Evolutionary conservation across 345 rosid genomes (phyloP).

Genomic region (Populus nigra): DNA sequence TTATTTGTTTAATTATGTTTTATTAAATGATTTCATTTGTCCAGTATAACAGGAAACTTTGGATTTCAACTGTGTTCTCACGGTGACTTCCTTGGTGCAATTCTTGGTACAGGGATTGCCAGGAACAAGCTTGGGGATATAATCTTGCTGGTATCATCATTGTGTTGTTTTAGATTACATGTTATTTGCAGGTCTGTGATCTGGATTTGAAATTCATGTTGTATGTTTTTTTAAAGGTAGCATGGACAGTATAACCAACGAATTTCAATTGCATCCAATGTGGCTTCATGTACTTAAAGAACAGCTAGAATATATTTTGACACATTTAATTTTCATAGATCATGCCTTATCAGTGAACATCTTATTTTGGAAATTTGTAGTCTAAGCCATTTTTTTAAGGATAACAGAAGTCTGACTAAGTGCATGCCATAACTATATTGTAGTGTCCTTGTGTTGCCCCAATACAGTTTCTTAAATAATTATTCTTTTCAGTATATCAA

Average conservation of each 20-base stretch:
- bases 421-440: neutral
- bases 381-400: neutral
- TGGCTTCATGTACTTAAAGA: neutral
- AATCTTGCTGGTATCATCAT: slow-evolving; percentile 63
- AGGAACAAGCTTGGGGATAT: slow-evolving; percentile 91
- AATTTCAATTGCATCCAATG: neutral
- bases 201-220: neutral
- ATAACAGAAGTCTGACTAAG: neutral
- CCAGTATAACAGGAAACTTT: slow-evolving; percentile 77
- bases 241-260: neutral
- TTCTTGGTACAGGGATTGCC: slow-evolving; percentile 86
- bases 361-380: neutral
- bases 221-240: neutral
- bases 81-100: slow-evolving; percentile 90
- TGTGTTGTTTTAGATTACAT: neutral
- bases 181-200: neutral
- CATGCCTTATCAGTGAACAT: neutral
- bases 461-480: neutral
- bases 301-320: neutral
- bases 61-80: slow-evolving; percentile 77
- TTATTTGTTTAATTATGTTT: neutral
- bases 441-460: neutral
- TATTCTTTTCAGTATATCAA: neutral
- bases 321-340: neutral
- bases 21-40: slow-evolving; percentile 10